Percentiles rank a stretch among this genome's conserved stretches.
Conservation (phyloP, 2,329 filamentous ascomycete species). For the Fragosphaeria purpurea region DNA sequence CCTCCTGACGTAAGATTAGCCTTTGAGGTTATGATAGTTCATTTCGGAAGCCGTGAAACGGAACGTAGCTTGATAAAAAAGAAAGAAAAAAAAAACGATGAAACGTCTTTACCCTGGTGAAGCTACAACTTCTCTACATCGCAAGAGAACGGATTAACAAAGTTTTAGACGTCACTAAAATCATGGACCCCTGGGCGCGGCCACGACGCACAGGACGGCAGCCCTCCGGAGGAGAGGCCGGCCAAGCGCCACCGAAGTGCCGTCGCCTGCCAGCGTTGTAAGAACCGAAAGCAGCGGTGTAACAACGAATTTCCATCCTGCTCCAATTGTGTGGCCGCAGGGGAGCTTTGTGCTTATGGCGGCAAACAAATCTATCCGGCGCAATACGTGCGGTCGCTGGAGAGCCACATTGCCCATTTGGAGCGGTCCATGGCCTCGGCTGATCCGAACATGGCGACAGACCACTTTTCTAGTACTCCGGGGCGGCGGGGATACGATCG, state of each 20-base stretch:
- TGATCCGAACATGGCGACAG: background rate
- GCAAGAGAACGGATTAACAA: too few relatives aligned
- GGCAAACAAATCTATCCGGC: constrained; percentile 4
- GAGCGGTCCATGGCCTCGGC: background rate
- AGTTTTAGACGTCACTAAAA: too few relatives aligned
- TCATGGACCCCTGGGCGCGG: background rate
- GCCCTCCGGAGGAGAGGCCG: background rate
- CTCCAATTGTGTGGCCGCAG: constrained; percentile 2
- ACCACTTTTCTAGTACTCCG: background rate
- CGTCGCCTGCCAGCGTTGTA: constrained; percentile 3
- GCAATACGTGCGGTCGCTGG: constrained; percentile 2
- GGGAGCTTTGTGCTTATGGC: background rate
- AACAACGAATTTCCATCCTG: constrained; percentile 5
- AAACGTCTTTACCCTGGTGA: too few relatives aligned
- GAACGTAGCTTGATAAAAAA: too few relatives aligned
- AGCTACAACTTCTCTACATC: too few relatives aligned
- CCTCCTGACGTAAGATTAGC: too few relatives aligned
- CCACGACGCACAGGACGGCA: background rate
- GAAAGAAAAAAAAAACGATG: too few relatives aligned
- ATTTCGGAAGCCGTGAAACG: too few relatives aligned
- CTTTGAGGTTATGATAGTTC: too few relatives aligned
- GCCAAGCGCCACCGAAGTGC: constrained; percentile 3
- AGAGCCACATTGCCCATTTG: constrained; percentile 3
- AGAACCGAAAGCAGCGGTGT: constrained; percentile 3
- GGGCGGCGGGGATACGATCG: background rate